Evolutionary conservation across 2,329 filamentous ascomycete species (phyloP), one percentile per base, ranked within the genome.

Genomic region (Cyanodermella asteris): DNA sequence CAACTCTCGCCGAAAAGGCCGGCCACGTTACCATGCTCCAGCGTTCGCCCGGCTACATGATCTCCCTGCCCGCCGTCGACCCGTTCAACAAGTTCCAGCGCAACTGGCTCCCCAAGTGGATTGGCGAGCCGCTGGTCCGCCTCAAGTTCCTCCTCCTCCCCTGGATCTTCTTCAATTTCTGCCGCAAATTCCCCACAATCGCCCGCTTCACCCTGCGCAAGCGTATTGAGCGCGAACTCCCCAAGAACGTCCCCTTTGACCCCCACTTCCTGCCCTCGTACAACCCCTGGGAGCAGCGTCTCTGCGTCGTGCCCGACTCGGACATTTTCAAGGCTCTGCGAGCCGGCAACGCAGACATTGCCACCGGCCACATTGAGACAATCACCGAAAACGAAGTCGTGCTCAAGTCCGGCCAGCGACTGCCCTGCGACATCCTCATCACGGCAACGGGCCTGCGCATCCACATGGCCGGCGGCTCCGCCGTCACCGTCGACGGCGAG

Each of bases 1-100:
- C 78, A 1, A 62, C 58, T 23, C 48, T 90, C 22, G 64, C 68
- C 1, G 50, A 72, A 21, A 63, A 59, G 19, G 75, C 73, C 5
- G 49, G 48, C 5, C 59, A 63, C 9, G 67, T 81, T 15, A 84
- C 75, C 2, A 78, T 84, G 64, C 58, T 90, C 3, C 78, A 90
- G 48, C 66, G 80, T 28, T 78, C 69, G 22, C 80, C 80, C 0
- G 62, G 60, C 1, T 82, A 77, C 38, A 58, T 82, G 28, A 36
- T 73, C 22, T 51, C 61, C n/a, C 36, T 66, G 2, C 48, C 59
- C 0, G 52, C 56, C 13, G 39, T 40, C 6, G 53, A 53, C 21
- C 28, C 32, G 2, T 23, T 51, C 3, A 44, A 52, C 18, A 41
- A 35, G 5, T 36, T 50, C 2, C 31, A 62, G 4, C 51, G 48